phyloP scores from a whole-genome alignment of 1,139 yeast species.

The Geotrichum carabidarum region DNA sequence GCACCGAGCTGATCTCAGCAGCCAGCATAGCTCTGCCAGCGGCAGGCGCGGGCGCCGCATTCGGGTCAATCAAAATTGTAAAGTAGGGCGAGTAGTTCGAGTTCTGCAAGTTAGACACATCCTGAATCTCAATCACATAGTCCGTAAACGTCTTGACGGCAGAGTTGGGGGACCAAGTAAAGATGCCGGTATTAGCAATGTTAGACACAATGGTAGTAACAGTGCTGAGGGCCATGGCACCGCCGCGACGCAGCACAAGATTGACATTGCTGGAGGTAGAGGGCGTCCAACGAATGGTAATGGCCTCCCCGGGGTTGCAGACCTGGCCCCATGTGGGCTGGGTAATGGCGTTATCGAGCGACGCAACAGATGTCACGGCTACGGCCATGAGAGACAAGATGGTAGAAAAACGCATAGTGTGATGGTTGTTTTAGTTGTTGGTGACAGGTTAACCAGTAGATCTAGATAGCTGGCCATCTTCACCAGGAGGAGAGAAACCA shows the following conservation, averaged over 20 bases:
- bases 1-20: too few relatives aligned
- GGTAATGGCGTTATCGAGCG: conserved; percentile 28
- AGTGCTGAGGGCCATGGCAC: conserved; percentile 25
- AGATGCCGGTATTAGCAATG: conserved; percentile 32
- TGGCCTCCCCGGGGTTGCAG: conserved; percentile 27
- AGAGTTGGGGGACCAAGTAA: conserved; percentile 32
- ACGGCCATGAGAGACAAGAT: conserved; percentile 25
- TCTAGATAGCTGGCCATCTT: too few relatives aligned
- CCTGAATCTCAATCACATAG: conserved; percentile 37
- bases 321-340: conserved; percentile 32
- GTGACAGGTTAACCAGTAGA: too few relatives aligned
- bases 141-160: conserved; percentile 26
- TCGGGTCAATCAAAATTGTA: conserved; percentile 26
- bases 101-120: conserved; percentile 23
- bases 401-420: background rate
- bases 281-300: conserved; percentile 33
- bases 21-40: too few relatives aligned
- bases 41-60: too few relatives aligned
- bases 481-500: too few relatives aligned
- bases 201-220: conserved; percentile 31
- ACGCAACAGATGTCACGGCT: conserved; percentile 24
- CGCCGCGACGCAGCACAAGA: conserved; percentile 32
- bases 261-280: conserved; percentile 30
- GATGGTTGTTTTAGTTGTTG: too few relatives aligned
- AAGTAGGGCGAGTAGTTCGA: conserved; percentile 35